Base-by-base conservation (phyloP, 2,329 filamentous ascomycete species). In the Cadophora malorum region DNA sequence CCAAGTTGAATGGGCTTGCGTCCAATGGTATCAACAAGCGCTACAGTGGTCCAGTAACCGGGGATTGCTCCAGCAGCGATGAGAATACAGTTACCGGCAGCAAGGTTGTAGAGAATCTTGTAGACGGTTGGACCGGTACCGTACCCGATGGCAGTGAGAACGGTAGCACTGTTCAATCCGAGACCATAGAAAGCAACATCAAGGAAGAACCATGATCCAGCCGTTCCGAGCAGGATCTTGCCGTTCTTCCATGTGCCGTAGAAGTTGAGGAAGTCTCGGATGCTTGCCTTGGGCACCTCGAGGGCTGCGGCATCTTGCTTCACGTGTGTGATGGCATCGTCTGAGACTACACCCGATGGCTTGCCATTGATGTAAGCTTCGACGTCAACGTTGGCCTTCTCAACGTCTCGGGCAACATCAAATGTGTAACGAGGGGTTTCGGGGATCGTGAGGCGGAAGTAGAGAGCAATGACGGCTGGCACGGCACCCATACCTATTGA, bases 361-460 rank as follows among this genome's bases (percentile, higher is more conserved):
- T 78, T 87, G 85, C 91, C 91, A 38, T 81, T 82, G 64, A 93
- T 86, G 80, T 95, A 96, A 19, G 90, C 89, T 76, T 89, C 86
- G 72, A 90, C 86, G 72, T 96, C 92, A 56, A 87, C 88, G 64
- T 88, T 85, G 52, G 88, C 93, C 81, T 93, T 90, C 74, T 92
- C 86, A 49, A 93, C 84, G 75, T 96, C 91, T 50, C 88, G 88
- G 62, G 88, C 85, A 28, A 96, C 86, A 76, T 96, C 92, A 74
- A 96, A 95, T 31, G 93, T 96, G 81, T 96, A 96, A 33, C 93
- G 91, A 65, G 93, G 92, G 38, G 92, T 95, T 81, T 96, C 93
- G 28, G 93, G 93, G 72, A 96, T 95, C 63, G 92, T 96, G 4
- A 96, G 82, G 74, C 90, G 90, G 74, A 89, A 96, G 83, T 96